Percentiles rank a stretch among this genome's conserved stretches.
phyloP scores from a whole-genome alignment of 2,329 filamentous ascomycete genomes.

The Thielaviopsis euricoi region DNA sequence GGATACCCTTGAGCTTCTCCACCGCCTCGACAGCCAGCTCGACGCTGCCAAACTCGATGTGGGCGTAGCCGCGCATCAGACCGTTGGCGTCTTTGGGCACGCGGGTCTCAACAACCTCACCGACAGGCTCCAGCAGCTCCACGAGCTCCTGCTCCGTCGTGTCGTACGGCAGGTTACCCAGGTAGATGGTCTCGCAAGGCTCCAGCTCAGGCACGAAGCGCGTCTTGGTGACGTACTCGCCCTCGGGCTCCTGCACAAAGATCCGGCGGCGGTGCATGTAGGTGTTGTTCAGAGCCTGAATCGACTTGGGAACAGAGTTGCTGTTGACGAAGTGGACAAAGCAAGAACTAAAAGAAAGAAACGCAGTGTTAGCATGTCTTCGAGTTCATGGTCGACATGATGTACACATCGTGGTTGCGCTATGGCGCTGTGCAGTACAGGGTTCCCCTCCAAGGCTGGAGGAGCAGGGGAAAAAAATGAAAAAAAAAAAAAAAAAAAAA shows the following conservation, averaged over 20 bases:
- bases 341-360: conserved; percentile 1
- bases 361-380: conserved; percentile 1
- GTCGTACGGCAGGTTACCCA: conserved; percentile 77
- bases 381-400: too few relatives aligned
- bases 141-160: conserved; percentile 73
- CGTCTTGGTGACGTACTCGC: conserved; percentile 1
- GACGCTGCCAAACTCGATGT: conserved; percentile 60
- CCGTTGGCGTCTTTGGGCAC: conserved; percentile 70
- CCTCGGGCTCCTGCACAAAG: conserved; percentile 5
- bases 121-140: conserved; percentile 53
- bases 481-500: neutral
- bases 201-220: neutral
- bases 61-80: conserved; percentile 67
- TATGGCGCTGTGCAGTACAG: neutral
- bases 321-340: conserved; percentile 9
- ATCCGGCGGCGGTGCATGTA: conserved; percentile 11
- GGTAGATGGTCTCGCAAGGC: conserved; percentile 42
- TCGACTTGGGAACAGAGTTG: conserved; percentile 1
- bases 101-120: conserved; percentile 57
- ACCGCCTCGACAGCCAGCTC: conserved; percentile 46
- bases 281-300: conserved; percentile 8
- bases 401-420: too few relatives aligned
- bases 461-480: neutral
- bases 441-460: neutral
- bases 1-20: conserved; percentile 36